These are phyloP conservation scores for Apiospora phragmitis DNA, from an alignment of 2,329 filamentous ascomycete species.

Conservation along the genomic window DNA sequence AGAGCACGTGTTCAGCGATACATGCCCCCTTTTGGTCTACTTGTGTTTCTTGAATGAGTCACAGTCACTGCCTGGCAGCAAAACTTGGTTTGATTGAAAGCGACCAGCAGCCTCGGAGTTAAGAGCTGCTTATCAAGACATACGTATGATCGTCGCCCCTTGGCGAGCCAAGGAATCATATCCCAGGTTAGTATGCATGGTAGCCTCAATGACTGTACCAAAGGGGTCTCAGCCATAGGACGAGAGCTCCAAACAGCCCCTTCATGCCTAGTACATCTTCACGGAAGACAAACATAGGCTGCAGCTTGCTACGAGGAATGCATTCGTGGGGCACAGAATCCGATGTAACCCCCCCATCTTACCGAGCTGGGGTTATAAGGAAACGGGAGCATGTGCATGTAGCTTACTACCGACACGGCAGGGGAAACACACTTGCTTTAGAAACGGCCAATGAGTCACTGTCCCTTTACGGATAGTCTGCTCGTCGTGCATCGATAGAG, in stretches of 20 bases:
- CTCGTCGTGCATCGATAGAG: not conserved
- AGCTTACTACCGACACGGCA: not conserved
- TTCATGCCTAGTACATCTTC: too few relatives aligned
- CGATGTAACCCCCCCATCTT: not conserved
- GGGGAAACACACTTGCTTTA: not conserved
- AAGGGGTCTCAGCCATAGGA: too few relatives aligned
- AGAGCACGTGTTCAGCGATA: not conserved
- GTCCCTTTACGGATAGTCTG: not conserved
- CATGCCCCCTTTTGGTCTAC: not conserved
- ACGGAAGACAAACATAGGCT: too few relatives aligned
- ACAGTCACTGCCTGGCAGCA: not conserved
- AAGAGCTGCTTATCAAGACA: not conserved
- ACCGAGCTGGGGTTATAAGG: not conserved
- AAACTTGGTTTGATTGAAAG: not conserved
- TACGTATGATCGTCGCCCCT: not conserved
- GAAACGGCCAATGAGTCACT: not conserved
- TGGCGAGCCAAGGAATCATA: not conserved
- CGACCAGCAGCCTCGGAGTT: not conserved
- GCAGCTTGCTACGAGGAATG: not conserved
- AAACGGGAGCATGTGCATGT: not conserved
- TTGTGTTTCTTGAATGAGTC: not conserved
- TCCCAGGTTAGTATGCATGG: not conserved
- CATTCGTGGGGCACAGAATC: not conserved
- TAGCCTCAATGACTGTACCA: not conserved
- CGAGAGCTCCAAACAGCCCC: too few relatives aligned